Percentiles rank a stretch among this genome's conserved stretches.
Conservation (phyloP, 2,329 filamentous ascomycete species). For the Colletotrichum siamense region DNA sequence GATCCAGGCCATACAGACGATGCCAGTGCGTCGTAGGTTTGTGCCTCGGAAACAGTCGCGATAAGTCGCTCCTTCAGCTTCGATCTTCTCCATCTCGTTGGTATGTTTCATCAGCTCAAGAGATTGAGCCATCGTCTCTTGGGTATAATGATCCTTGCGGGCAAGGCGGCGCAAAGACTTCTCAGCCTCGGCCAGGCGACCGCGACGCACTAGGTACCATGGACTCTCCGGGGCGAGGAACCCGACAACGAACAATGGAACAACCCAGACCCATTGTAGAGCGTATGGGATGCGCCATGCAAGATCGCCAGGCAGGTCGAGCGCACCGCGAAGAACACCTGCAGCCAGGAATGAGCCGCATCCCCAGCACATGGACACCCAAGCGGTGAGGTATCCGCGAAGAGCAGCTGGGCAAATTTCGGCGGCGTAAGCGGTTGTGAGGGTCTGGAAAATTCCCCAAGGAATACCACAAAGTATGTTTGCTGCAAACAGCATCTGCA, state of each 20-base stretch:
- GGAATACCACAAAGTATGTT: slow-evolving; percentile 31
- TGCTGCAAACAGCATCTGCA: slow-evolving; percentile 36
- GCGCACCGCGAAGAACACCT: slow-evolving; percentile 35
- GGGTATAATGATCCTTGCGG: slow-evolving; percentile 35
- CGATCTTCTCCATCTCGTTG: slow-evolving; percentile 38
- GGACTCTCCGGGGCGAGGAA: slow-evolving; percentile 54
- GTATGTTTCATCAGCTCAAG: slow-evolving; percentile 47
- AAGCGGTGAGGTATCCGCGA: slow-evolving; percentile 42
- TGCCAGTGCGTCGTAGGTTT: slow-evolving; percentile 37
- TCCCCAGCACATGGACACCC: slow-evolving; percentile 45
- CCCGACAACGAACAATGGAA: slow-evolving; percentile 47
- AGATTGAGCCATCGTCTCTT: slow-evolving; percentile 41
- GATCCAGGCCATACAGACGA: slow-evolving; percentile 33
- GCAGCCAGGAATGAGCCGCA: slow-evolving; percentile 41
- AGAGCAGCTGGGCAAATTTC: slow-evolving; percentile 42
- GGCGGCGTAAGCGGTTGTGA: slow-evolving; percentile 43
- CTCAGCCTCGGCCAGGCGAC: slow-evolving; percentile 44
- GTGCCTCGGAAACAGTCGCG: slow-evolving; percentile 42
- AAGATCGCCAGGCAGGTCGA: slow-evolving; percentile 21
- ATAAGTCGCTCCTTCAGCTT: slow-evolving; percentile 36
- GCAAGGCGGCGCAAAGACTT: slow-evolving; percentile 38
- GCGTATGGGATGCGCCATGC: slow-evolving; percentile 38
- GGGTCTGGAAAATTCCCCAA: slow-evolving; percentile 39
- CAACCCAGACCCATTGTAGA: slow-evolving; percentile 56
- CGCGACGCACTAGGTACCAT: slow-evolving; percentile 54